phyloP scores from a whole-genome alignment of 2,329 filamentous ascomycete genomes.

The Lasiodiplodia theobromae region DNA sequence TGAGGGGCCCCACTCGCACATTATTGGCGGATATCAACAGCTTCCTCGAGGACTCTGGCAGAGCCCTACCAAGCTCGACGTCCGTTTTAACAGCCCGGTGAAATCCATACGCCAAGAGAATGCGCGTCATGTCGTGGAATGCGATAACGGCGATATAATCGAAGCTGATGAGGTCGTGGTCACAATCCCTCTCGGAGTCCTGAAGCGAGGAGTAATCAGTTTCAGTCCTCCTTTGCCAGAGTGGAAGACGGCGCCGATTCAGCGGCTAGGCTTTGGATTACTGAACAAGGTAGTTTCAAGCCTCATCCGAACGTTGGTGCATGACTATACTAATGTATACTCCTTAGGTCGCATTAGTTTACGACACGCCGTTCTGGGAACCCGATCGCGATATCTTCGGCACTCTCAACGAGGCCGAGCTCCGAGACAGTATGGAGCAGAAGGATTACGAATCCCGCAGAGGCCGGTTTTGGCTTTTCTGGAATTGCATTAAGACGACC shows the following conservation, averaged over 20 bases:
- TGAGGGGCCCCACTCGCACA: conserved; percentile 91
- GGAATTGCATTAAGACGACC: conserved; percentile 90
- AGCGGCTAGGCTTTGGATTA: conserved; percentile 87
- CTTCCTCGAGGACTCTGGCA: conserved; percentile 86
- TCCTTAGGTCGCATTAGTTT: conserved; percentile 76
- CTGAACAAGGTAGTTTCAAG: conserved; percentile 75
- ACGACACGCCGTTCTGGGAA: conserved; percentile 91
- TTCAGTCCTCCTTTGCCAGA: conserved; percentile 90
- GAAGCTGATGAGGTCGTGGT: conserved; percentile 91
- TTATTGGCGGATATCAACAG: conserved; percentile 92
- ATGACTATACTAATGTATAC: neutral
- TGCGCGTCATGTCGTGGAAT: conserved; percentile 63
- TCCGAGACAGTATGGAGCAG: conserved; percentile 75
- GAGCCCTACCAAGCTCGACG: conserved; percentile 76
- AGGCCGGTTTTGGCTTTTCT: conserved; percentile 97
- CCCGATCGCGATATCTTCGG: conserved; percentile 90
- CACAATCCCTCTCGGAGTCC: conserved; percentile 86
- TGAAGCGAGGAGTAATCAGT: conserved; percentile 81
- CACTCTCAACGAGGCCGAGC: conserved; percentile 76
- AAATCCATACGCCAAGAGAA: conserved; percentile 71
- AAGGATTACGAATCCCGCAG: conserved; percentile 79
- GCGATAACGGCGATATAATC: conserved; percentile 76
- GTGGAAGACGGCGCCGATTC: conserved; percentile 83
- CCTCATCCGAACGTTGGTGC: neutral
- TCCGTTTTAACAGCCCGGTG: conserved; percentile 76